A percentile compares a stretch with the other conserved stretches of the same genome.
Conservation (phyloP, 768 basidiomycete species). For the Pleurotus cornucopiae region DNA sequence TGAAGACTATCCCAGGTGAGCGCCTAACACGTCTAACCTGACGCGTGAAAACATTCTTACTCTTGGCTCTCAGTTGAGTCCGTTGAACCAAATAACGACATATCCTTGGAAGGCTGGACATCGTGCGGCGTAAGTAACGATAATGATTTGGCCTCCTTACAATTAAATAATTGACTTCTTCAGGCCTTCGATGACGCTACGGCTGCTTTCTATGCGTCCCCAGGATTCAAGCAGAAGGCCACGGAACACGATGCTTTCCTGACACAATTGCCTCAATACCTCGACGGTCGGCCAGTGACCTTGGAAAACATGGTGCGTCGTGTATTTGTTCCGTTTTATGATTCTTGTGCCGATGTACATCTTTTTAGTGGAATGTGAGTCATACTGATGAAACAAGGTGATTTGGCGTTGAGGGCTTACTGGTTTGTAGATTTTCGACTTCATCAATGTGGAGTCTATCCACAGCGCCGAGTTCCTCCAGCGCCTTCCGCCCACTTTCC, state of each 20-base stretch:
- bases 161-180: background rate
- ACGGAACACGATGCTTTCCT: slow-evolving; percentile 46
- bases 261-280: slow-evolving; percentile 39
- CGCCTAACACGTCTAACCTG: background rate
- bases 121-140: slow-evolving; percentile 43
- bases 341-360: background rate
- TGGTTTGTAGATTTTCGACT: slow-evolving; percentile 54
- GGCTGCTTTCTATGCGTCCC: slow-evolving; percentile 50
- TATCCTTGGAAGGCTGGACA: slow-evolving; percentile 67
- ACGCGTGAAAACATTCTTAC: too few species aligned
- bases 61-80: slow-evolving; percentile 43
- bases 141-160: background rate
- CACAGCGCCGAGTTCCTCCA: slow-evolving; percentile 56
- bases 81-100: slow-evolving; percentile 55
- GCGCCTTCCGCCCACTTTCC: slow-evolving; percentile 40
- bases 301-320: slow-evolving; percentile 55
- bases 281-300: slow-evolving; percentile 49
- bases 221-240: slow-evolving; percentile 41
- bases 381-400: background rate
- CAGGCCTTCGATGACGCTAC: slow-evolving; percentile 49
- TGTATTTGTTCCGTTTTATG: background rate
- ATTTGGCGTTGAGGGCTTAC: background rate
- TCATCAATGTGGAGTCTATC: slow-evolving; percentile 67
- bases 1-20: background rate
- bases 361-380: slow-evolving; percentile 33